phyloP scores from a whole-genome alignment of 78 protist genomes.

The Chrysochromulina parva region DNA sequence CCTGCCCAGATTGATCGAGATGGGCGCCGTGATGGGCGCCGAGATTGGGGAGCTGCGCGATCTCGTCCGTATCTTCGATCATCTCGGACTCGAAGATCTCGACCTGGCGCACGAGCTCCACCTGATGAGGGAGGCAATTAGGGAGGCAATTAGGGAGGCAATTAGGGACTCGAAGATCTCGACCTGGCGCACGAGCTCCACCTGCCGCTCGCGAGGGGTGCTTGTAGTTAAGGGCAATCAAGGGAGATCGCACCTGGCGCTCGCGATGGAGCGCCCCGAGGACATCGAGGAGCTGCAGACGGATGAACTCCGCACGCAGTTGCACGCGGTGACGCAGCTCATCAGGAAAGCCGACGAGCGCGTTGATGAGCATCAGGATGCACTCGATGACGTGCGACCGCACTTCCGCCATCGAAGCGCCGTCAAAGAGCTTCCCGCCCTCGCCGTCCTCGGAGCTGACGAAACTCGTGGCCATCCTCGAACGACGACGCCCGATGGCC shows the following conservation, averaged over 20 bases:
- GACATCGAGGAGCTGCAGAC: background rate
- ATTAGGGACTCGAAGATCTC: background rate
- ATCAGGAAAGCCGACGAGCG: background rate
- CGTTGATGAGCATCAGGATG: background rate
- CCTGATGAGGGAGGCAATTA: background rate
- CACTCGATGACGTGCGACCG: too few species aligned
- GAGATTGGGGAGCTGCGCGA: background rate
- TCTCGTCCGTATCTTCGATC: background rate
- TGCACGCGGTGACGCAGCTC: background rate
- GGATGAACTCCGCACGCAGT: background rate
- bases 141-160: background rate
- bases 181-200: background rate
- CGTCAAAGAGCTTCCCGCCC: too few species aligned
- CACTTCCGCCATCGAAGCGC: too few species aligned
- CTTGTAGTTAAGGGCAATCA: too few species aligned
- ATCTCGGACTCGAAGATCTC: background rate
- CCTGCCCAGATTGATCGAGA: too few species aligned
- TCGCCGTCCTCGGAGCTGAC: too few species aligned
- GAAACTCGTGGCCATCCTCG: too few species aligned
- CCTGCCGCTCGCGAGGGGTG: background rate
- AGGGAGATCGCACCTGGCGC: background rate
- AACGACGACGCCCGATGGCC: too few species aligned
- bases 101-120: background rate
- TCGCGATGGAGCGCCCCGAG: background rate
- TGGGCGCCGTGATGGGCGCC: too few species aligned